Evolutionary conservation across 345 rosid genomes (phyloP).

Genomic region (Boechera stricta): DNA sequence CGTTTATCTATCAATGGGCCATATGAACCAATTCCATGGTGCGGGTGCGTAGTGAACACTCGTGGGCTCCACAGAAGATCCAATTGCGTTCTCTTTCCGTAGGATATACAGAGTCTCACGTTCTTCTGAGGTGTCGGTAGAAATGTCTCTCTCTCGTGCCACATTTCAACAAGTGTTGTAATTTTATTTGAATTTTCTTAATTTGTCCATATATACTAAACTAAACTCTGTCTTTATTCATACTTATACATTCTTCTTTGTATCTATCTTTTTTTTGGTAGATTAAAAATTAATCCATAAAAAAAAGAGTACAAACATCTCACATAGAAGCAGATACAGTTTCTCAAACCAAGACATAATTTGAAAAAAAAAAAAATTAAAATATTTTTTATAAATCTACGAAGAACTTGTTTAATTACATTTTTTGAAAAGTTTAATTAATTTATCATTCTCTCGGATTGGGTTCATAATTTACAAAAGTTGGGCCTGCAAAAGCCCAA

Average conservation of each 20-base stretch:
- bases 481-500: not conserved
- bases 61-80: slow-evolving; percentile 3
- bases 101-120: not conserved
- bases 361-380: too few relatives aligned
- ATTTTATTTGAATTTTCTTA: too few relatives aligned
- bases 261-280: too few relatives aligned
- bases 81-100: not conserved
- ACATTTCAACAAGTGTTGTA: too few relatives aligned
- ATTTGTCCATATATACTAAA: too few relatives aligned
- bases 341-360: too few relatives aligned
- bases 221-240: too few relatives aligned
- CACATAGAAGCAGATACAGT: too few relatives aligned
- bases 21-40: not conserved
- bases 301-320: too few relatives aligned
- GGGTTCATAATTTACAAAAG: not conserved
- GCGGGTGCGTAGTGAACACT: slow-evolving; percentile 5
- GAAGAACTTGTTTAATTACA: not conserved
- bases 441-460: not conserved
- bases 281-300: too few relatives aligned
- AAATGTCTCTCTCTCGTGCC: not conserved
- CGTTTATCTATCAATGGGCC: slow-evolving; percentile 8
- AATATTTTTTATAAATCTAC: not conserved
- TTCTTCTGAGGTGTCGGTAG: slow-evolving; percentile 44
- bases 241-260: too few relatives aligned
- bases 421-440: not conserved